Conservation (phyloP, 441 rosid genomes). For the Jatropha multifida region DNA sequence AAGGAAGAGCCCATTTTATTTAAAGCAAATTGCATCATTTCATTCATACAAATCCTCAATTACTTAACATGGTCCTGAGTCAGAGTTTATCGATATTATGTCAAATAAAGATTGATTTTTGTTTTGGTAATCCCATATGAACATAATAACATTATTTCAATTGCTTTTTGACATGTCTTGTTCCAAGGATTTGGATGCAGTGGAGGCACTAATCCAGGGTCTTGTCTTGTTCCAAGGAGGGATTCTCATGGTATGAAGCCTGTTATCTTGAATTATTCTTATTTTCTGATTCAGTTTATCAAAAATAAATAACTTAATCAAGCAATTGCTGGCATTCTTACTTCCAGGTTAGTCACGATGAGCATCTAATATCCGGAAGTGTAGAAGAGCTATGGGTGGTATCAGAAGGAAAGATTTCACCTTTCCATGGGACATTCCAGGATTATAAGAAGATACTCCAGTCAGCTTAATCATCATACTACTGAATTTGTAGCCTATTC, state of each 20-base stretch:
- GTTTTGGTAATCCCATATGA: background rate
- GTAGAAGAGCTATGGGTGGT: constrained; percentile 96
- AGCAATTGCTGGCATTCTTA: background rate
- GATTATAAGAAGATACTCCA: constrained; percentile 92
- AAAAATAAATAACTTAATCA: background rate
- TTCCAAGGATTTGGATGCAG: constrained; percentile 99
- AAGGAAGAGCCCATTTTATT: background rate
- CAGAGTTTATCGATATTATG: background rate
- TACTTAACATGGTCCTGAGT: background rate
- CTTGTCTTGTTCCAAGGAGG: constrained; percentile 98
- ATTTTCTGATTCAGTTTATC: background rate
- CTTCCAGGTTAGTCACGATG: constrained; percentile 93
- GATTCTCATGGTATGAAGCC: constrained; percentile 74
- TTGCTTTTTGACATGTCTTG: constrained; percentile 10
- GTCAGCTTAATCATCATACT: constrained; percentile 28
- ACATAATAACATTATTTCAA: background rate
- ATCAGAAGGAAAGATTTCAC: constrained; percentile 70
- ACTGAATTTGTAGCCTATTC: background rate
- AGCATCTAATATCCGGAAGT: constrained; percentile 93
- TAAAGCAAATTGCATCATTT: background rate
- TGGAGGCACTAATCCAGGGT: constrained; percentile 98
- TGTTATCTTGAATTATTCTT: background rate
- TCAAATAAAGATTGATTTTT: background rate
- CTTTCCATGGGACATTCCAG: constrained; percentile 80
- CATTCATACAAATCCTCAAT: background rate